These are phyloP conservation scores for Mortierella antarctica DNA, from an alignment of 192 early-diverging fungal species.

Conservation along the genomic window DNA sequence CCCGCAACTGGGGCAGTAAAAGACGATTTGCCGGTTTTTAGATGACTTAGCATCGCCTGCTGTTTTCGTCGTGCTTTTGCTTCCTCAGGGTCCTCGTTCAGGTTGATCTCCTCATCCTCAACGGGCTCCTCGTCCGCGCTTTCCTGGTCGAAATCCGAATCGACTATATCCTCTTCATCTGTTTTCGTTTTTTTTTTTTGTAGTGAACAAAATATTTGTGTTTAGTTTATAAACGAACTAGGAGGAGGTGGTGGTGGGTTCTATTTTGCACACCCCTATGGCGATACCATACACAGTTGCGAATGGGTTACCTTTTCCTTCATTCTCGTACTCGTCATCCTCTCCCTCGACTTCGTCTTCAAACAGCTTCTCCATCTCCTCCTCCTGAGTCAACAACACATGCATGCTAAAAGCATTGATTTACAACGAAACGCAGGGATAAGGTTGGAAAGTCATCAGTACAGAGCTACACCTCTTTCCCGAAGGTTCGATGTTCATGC, in stretches of 20 bases:
- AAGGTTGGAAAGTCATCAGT: not conserved
- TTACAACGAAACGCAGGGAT: not conserved
- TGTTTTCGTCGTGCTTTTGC: conserved; percentile 50
- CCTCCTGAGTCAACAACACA: conserved; percentile 61
- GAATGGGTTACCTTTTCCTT: conserved; percentile 43
- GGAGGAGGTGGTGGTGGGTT: not conserved
- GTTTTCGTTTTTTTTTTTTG: not conserved
- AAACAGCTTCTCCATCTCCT: conserved; percentile 67
- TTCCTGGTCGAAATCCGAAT: conserved; percentile 67
- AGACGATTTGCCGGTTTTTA: conserved; percentile 39
- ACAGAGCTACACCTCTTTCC: not conserved
- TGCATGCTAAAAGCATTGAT: conserved; percentile 51
- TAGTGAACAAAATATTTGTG: not conserved
- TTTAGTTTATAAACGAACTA: not conserved
- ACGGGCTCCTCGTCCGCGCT: conserved; percentile 59
- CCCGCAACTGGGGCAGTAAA: conserved; percentile 3
- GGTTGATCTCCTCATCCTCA: conserved; percentile 50
- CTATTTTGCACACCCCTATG: not conserved
- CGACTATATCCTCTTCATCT: conserved; percentile 61
- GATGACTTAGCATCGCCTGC: conserved; percentile 36
- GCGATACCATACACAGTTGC: no score
- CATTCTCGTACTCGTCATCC: conserved; percentile 60
- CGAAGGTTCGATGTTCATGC: not conserved
- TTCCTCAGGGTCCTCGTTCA: conserved; percentile 47
- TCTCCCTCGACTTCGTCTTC: conserved; percentile 53